Base-by-base conservation (phyloP, 2,329 filamentous ascomycete species). In the Diplodia corticola region DNA sequence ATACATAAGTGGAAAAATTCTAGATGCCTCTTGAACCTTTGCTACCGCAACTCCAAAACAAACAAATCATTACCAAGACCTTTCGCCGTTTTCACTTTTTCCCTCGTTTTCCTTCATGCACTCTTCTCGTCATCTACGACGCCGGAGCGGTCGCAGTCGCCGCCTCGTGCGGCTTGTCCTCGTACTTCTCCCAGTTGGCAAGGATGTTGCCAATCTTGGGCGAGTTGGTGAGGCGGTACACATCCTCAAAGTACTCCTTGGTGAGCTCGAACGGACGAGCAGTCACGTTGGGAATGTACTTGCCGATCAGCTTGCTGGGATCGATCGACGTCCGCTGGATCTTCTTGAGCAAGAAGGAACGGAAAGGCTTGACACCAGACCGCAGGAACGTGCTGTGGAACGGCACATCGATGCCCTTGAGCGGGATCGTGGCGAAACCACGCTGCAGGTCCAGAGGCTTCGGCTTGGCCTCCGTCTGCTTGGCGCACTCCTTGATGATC, bases 311-410 rank as follows among this genome's bases (percentile, higher is more conserved):
- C 85, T 98, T 98, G 78, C 91, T 91, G 5, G 95, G 95, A 78
- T 99, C 95, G 78, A 99, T 98, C 64, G 91, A 96, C 26, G 93
- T 97, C 88, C 96, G 97, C 86, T 98, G 93, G 83, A 99, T 98
- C 88, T 99, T 99, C 91, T 98, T 99, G 73, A 98, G 89, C 77
- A 99, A 81, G 88, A 99, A 99, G 51, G 90, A 94, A 71, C 95
- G 88, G 92, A 99, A 99, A 54, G 96, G 95, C 86, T 99, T 99
- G 80, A 99, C 95, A 74, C 95, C 96, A 46, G 93, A 97, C 65
- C 96, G 91, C 81, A 99, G 83, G 86, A 99, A 99, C 20, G 95
- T 99, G 73, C 91, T 95, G 86, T 99, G 95, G 91, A 99, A 99
- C 51, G 95, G 95, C 76, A 98, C 96, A 74, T 99, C 95, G 73